Base-by-base conservation (phyloP, 164 flowering plant species). In the Macadamia tetraphylla region DNA sequence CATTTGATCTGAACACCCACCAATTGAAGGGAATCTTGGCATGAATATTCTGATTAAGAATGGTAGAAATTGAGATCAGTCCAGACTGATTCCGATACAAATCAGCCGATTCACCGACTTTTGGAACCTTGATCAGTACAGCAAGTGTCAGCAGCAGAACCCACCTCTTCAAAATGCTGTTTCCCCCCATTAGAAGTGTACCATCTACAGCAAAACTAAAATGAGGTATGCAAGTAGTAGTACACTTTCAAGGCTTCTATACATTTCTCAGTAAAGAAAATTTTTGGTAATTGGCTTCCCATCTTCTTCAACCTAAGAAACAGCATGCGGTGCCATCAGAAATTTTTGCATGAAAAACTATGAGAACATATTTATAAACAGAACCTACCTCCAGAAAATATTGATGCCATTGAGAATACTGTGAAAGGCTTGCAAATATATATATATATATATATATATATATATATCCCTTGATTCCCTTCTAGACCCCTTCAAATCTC, bases 211-310 rank as follows among this genome's bases (percentile, higher is more conserved):
- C 30, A 29, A 29, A 42, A 52, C 66, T 61, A 46, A 42, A 15
- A 29, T 55, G 43, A 66, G 23, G 64, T 29, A n/a, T 32, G 31
- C 29, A 61, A 49, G 43, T 52, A 51, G 60, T 7, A 32, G 64
- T 67, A 60, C 64, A 60, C 64, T 60, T 23, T 29, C 10, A 60
- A 30, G 58, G 71, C 64, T 48, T 15, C 52, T 68, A 40, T n/a
- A 18, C 30, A 12, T 52, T 60, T 49, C 60, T 31, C 62, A 60
- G 43, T 60, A 31, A 60, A 60, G 15, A 60, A 60, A 6, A 14
- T 0, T 6, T 60, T 12, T 6, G 0, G 6, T 2, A 1, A 31
- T 10, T n/a, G 18, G 13, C 6, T 66, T 44, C 63, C 17, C 29
- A 62, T 5, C 60, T 48, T 48, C 67, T 60, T 48, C 64, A 48